These are phyloP conservation scores for Poa annua DNA, from an alignment of 176 grass and related monocot genomes.

Conservation along the genomic window DNA sequence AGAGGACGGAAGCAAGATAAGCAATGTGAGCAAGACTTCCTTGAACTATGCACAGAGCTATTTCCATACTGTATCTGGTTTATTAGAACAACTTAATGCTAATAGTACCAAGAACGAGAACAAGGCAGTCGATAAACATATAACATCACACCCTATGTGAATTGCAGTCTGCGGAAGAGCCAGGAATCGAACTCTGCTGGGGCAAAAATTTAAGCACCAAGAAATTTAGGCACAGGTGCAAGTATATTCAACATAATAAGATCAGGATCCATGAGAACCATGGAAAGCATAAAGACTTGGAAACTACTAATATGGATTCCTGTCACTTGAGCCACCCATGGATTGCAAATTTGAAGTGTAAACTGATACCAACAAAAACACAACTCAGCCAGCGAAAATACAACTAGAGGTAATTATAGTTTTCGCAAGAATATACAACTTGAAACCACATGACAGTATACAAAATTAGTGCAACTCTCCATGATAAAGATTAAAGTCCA, in stretches of 20 bases:
- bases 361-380: neutral
- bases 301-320: neutral
- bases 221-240: no score
- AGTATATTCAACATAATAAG: no score
- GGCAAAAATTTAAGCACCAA: neutral
- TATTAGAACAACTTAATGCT: neutral
- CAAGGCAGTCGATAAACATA: neutral
- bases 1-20: slow-evolving; percentile 10
- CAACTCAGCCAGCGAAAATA: neutral
- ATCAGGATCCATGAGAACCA: no score
- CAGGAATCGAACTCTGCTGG: neutral
- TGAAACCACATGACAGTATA: no score
- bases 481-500: neutral
- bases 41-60: neutral
- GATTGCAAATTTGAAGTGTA: neutral
- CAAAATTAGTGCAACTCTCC: neutral
- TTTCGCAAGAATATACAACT: neutral
- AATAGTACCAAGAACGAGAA: neutral
- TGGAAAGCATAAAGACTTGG: neutral
- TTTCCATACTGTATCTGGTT: neutral
- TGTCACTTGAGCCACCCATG: neutral
- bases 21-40: neutral
- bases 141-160: neutral
- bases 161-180: neutral
- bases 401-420: neutral